These are phyloP conservation scores for California macrophylla DNA, from an alignment of 441 rosid genomes.

Conservation along the genomic window DNA sequence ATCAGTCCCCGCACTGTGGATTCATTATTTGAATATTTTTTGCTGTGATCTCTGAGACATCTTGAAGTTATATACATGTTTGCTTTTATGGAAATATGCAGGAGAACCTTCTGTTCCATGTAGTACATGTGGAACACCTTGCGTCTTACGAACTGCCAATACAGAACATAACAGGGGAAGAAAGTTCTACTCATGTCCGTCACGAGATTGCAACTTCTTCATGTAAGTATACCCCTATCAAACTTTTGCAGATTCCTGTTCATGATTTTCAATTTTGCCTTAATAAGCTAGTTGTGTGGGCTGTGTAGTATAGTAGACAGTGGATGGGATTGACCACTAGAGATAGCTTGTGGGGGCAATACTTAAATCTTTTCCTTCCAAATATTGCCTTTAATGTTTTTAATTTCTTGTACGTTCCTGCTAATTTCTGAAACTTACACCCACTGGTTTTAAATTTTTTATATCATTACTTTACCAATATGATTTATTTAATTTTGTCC, in stretches of 20 bases:
- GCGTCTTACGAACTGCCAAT: conserved; percentile 72
- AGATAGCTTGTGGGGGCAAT: neutral
- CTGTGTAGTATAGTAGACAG: neutral
- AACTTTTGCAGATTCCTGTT: neutral
- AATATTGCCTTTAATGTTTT: neutral
- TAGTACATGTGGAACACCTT: conserved; percentile 52
- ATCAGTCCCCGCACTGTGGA: neutral
- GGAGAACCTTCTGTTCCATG: conserved; percentile 62
- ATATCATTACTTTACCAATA: neutral
- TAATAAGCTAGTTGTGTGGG: neutral
- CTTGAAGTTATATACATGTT: conserved; percentile 2
- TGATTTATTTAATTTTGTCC: neutral
- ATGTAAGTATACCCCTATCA: conserved; percentile 37
- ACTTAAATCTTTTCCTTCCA: neutral
- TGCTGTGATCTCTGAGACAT: conserved; percentile 2
- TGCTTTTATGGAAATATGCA: conserved; percentile 28
- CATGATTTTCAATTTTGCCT: neutral
- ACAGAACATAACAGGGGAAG: conserved; percentile 85
- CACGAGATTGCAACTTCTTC: conserved; percentile 78
- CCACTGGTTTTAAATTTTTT: too few species aligned
- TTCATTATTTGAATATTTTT: neutral
- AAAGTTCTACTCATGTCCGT: conserved; percentile 73
- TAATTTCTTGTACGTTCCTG: neutral
- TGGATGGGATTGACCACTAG: neutral
- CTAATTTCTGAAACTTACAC: neutral